Evolutionary conservation across 805 yeast genomes (phyloP).

Genomic region (Spathaspora girioi): DNA sequence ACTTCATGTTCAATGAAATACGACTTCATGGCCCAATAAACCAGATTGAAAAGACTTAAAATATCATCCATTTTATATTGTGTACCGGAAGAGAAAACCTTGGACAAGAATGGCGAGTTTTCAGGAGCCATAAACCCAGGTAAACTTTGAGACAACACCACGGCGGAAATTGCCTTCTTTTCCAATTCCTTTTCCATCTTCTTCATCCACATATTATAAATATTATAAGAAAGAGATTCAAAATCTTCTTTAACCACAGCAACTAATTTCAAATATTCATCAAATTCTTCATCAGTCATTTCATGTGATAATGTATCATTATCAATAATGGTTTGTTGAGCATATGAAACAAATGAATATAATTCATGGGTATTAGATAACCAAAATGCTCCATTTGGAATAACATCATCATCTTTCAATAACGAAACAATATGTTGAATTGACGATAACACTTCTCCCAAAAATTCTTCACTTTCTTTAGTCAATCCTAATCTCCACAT

Average conservation of each 20-base stretch:
- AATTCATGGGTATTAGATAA: constrained; percentile 93
- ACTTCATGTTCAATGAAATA: constrained; percentile 85
- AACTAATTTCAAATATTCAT: constrained; percentile 83
- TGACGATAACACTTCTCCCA: constrained; percentile 83
- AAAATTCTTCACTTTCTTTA: constrained; percentile 82
- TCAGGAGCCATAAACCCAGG: constrained; percentile 95
- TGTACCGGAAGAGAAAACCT: constrained; percentile 68
- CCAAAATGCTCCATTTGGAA: constrained; percentile 96
- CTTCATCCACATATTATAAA: constrained; percentile 96
- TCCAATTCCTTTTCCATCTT: constrained; percentile 87
- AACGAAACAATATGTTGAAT: constrained; percentile 79
- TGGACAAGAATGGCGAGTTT: constrained; percentile 73
- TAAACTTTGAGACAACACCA: constrained; percentile 87
- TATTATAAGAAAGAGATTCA: constrained; percentile 87
- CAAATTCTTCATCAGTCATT: constrained; percentile 86
- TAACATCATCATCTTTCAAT: constrained; percentile 81
- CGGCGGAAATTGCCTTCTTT: constrained; percentile 92
- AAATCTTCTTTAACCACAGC: constrained; percentile 92
- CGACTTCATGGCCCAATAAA: constrained; percentile 89
- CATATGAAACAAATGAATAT: constrained; percentile 90
- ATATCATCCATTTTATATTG: constrained; percentile 93
- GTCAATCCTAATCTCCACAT: constrained; percentile 98
- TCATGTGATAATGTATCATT: constrained; percentile 76
- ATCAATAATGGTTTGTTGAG: constrained; percentile 85
- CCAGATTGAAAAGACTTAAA: constrained; percentile 80